Base-by-base conservation (phyloP, 2,329 filamentous ascomycete species). In the Penicillium sp. region DNA sequence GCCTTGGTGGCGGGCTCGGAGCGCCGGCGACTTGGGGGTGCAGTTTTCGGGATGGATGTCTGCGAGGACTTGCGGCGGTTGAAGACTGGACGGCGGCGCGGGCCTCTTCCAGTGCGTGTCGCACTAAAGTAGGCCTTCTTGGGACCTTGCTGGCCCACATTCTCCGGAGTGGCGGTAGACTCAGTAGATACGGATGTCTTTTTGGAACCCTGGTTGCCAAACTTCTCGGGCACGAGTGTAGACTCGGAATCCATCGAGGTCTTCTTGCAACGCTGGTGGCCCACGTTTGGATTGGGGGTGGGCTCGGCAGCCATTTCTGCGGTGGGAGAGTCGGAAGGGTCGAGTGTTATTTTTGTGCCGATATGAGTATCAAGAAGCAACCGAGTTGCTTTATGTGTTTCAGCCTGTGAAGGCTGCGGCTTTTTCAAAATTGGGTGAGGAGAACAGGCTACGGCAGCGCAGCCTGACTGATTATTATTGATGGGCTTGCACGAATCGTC, bases 1-100 rank as follows among this genome's bases (percentile, higher is more conserved):
- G 35, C 40, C 4, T 29, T 38, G 14, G n/a, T 49, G 31, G 31
- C 13, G n/a, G 39, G 44, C 34, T 53, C 50, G 20, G 40, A 49
- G 32, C 50, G 89, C 64, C 92, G 88, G 69, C 90, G 87, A 10
- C 89, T 87, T 56, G 90, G 89, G 61, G 90, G 89, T 45, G 89
- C 90, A 84, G 82, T 82, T 61, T 85, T 84, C 59, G 67, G 51
- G 9, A 61, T 26, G 7, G 67, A 62, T 16, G 66, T 56, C 53
- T 74, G 72, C 5, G 72, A 72, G 8, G 73, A 75, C 57, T 71
- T 74, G 55, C 71, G 69, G 34, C 72, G 69, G 49, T 66, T 63
- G 13, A 71, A 56, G 4, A 69, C 64, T 7, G 72, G 70, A 14
- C 71, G 70, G 46, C 68, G 69, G 53, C 65, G 70, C 7, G 58